Evolutionary conservation across 2,329 filamentous ascomycete species (phyloP).

Genomic region (Fusarium denticulatum): DNA sequence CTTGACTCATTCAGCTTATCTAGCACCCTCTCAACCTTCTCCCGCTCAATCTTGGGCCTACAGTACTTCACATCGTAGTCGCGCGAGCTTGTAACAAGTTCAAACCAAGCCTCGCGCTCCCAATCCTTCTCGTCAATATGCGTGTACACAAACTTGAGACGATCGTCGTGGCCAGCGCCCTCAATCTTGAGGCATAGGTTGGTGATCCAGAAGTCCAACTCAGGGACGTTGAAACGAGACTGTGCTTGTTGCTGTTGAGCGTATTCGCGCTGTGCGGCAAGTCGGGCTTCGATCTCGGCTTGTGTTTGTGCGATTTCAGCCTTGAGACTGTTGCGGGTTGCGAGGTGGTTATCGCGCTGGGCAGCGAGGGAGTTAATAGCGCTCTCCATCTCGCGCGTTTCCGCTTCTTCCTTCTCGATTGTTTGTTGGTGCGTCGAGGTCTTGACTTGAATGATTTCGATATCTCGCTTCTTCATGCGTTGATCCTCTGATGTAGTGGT

Average conservation of each 20-base stretch:
- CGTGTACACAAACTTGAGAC: slow-evolving; percentile 88
- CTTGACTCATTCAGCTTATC: slow-evolving; percentile 84
- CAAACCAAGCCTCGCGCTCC: slow-evolving; percentile 93
- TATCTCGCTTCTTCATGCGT: slow-evolving; percentile 86
- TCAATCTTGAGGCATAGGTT: slow-evolving; percentile 91
- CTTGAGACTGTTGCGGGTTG: slow-evolving; percentile 65
- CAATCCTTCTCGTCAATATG: slow-evolving; percentile 88
- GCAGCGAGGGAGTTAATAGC: slow-evolving; percentile 67
- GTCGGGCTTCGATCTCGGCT: slow-evolving; percentile 72
- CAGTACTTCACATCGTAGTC: slow-evolving; percentile 88
- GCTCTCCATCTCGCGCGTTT: slow-evolving; percentile 78
- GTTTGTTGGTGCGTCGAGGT: slow-evolving; percentile 76
- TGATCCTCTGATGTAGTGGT: slow-evolving; percentile 76
- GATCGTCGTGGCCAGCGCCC: slow-evolving; percentile 83
- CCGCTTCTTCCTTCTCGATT: slow-evolving; percentile 79
- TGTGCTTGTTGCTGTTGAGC: slow-evolving; percentile 83
- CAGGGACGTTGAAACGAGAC: slow-evolving; percentile 87
- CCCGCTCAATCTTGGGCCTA: slow-evolving; percentile 82
- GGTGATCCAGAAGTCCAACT: slow-evolving; percentile 95
- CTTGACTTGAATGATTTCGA: slow-evolving; percentile 82
- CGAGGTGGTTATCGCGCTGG: slow-evolving; percentile 70
- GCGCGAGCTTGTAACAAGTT: slow-evolving; percentile 80
- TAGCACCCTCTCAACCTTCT: slow-evolving; percentile 79
- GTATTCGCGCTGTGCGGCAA: slow-evolving; percentile 77
- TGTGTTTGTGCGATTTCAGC: slow-evolving; percentile 74